phyloP scores from a whole-genome alignment of 441 rosid species.

The Pelargonium citronellum region DNA sequence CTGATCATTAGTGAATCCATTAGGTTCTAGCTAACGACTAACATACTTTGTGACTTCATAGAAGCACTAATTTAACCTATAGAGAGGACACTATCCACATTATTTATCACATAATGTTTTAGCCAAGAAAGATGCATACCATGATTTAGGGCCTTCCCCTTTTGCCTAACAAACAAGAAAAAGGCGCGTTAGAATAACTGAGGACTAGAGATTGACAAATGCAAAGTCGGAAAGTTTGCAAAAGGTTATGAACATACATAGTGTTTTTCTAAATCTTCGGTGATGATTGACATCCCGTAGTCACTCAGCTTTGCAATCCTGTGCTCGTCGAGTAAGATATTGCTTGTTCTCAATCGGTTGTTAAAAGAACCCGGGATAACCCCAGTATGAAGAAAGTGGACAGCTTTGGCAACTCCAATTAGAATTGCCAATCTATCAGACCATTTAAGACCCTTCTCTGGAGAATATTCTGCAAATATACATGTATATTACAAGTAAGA shows the following conservation, averaged over 20 bases:
- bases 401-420: constrained; percentile 85
- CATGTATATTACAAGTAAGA: background rate
- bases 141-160: constrained; percentile 45
- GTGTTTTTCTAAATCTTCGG: constrained; percentile 53
- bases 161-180: constrained; percentile 42
- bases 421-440: constrained; percentile 70
- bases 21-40: background rate
- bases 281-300: constrained; percentile 70
- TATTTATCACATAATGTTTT: constrained; percentile 3
- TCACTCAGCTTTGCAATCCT: constrained; percentile 80
- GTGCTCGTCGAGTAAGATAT: constrained; percentile 84
- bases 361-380: constrained; percentile 72
- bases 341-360: constrained; percentile 64
- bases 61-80: background rate
- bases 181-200: constrained; percentile 17
- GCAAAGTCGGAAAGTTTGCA: constrained; percentile 11
- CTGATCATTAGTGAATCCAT: too few relatives aligned
- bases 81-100: background rate
- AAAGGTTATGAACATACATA: constrained; percentile 41
- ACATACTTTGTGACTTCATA: background rate
- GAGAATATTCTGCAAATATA: constrained; percentile 45
- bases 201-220: background rate
- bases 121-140: constrained; percentile 32
- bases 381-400: constrained; percentile 85
- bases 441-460: constrained; percentile 77